Percentiles rank a stretch among this genome's conserved stretches.
Evolutionary conservation across 2,329 filamentous ascomycete species (phyloP).

Genomic region (Fusarium kyushuense): DNA sequence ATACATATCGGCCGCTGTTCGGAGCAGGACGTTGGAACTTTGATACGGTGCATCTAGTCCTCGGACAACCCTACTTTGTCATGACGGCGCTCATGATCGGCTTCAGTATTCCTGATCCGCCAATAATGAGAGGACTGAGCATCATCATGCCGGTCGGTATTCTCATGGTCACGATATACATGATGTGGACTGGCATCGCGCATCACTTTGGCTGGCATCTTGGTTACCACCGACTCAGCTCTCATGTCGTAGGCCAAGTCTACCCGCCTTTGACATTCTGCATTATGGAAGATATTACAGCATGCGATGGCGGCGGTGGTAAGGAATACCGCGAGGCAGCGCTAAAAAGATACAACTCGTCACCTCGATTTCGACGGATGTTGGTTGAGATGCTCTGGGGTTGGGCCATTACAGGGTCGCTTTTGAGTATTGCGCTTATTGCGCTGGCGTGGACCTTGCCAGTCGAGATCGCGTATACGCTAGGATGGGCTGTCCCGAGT

Average conservation of each 20-base stretch:
- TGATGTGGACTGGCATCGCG: slow-evolving; percentile 33
- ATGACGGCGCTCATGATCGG: slow-evolving; percentile 40
- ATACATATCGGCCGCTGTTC: slow-evolving; percentile 19
- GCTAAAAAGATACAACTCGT: slow-evolving; percentile 25
- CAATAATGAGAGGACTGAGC: slow-evolving; percentile 31
- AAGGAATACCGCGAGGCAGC: slow-evolving; percentile 31
- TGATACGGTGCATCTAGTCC: slow-evolving; percentile 30
- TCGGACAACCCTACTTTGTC: slow-evolving; percentile 29
- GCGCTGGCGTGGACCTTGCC: slow-evolving; percentile 17
- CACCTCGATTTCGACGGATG: slow-evolving; percentile 29
- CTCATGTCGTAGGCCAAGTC: slow-evolving; percentile 13
- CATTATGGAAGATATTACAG: slow-evolving; percentile 35
- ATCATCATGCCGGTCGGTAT: slow-evolving; percentile 38
- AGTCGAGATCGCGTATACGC: slow-evolving; percentile 21
- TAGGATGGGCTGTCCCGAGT: slow-evolving; percentile 27
- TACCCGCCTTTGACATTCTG: slow-evolving; percentile 27
- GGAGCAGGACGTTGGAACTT: slow-evolving; percentile 26
- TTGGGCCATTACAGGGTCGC: slow-evolving; percentile 11
- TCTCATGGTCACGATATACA: slow-evolving; percentile 31
- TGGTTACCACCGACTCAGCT: slow-evolving; percentile 22
- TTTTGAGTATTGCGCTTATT: slow-evolving; percentile 17
- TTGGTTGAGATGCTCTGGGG: slow-evolving; percentile 30
- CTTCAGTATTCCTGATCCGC: slow-evolving; percentile 33
- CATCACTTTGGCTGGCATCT: slow-evolving; percentile 28
- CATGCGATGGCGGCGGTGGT: slow-evolving; percentile 25